These are phyloP conservation scores for Yarrowia hollandica DNA, from an alignment of 805 yeast species.

Conservation along the genomic window DNA sequence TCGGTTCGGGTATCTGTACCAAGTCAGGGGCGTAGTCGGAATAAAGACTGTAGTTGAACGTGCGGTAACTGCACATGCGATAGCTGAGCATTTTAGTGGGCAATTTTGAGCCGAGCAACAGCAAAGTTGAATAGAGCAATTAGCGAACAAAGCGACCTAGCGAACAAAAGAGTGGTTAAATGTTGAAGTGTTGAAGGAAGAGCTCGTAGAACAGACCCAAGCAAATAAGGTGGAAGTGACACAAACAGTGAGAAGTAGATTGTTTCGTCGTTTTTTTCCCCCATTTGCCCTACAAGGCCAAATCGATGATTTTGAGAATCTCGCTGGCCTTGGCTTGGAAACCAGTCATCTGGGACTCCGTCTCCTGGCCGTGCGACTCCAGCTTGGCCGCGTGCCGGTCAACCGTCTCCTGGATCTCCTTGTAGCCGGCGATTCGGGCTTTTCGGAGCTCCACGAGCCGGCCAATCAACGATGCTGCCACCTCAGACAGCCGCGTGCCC, in stretches of 20 bases:
- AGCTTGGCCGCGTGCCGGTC: slow-evolving; percentile 17
- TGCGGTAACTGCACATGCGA: too few relatives aligned
- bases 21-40: slow-evolving; percentile 1
- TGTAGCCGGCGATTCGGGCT: slow-evolving; percentile 41
- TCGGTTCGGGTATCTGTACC: slow-evolving; percentile 20
- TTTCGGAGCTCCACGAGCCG: slow-evolving; percentile 43
- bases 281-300: too few relatives aligned
- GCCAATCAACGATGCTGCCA: background rate
- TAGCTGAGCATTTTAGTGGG: too few relatives aligned
- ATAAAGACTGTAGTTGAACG: background rate
- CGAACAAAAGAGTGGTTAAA: too few relatives aligned
- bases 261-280: too few relatives aligned
- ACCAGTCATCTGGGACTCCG: slow-evolving; percentile 14
- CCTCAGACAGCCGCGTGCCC: background rate
- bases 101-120: background rate
- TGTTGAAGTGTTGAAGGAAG: too few relatives aligned
- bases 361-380: slow-evolving; percentile 17
- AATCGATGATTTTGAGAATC: slow-evolving; percentile 14
- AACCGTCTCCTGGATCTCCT: slow-evolving; percentile 36
- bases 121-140: background rate
- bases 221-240: background rate
- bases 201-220: too few relatives aligned
- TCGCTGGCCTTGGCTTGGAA: slow-evolving; percentile 26
- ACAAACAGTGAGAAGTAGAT: too few relatives aligned
- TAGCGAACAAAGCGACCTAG: too few relatives aligned